phyloP scores from a whole-genome alignment of 2,329 filamentous ascomycete genomes.

The Talaromyces sp. region DNA sequence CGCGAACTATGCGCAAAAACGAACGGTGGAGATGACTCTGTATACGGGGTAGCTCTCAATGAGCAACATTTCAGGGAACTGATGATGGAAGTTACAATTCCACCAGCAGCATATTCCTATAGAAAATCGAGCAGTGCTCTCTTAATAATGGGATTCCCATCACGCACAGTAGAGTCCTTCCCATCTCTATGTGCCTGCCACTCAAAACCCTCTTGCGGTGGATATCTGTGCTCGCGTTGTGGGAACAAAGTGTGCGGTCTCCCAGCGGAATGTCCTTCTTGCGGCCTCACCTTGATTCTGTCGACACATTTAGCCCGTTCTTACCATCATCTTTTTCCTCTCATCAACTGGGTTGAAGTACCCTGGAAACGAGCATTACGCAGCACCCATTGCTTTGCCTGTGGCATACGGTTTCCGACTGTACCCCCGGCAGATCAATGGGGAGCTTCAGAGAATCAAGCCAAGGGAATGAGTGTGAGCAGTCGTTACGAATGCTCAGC shows the following conservation, averaged over 20 bases:
- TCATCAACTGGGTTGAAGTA: conserved; percentile 88
- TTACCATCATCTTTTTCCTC: conserved; percentile 87
- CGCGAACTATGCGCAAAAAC: conserved; percentile 83
- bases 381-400: conserved; percentile 72
- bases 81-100: conserved; percentile 83
- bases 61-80: conserved; percentile 85
- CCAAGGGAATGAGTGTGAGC: conserved; percentile 75
- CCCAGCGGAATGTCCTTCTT: conserved; percentile 86
- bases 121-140: conserved; percentile 54
- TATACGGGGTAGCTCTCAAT: conserved; percentile 82
- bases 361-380: conserved; percentile 68
- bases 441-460: conserved; percentile 33
- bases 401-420: conserved; percentile 67
- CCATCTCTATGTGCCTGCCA: conserved; percentile 88
- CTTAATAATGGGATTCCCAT: conserved; percentile 98
- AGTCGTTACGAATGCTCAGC: conserved; percentile 82
- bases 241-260: conserved; percentile 83
- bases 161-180: conserved; percentile 68
- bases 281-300: conserved; percentile 85
- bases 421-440: conserved; percentile 40
- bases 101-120: conserved; percentile 71
- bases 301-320: conserved; percentile 91
- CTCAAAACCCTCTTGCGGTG: conserved; percentile 73
- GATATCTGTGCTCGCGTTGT: conserved; percentile 89
- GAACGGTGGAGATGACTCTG: conserved; percentile 67